phyloP scores from a whole-genome alignment of 225 moss, liverwort and hornwort species.

The Polytrichum commune region DNA sequence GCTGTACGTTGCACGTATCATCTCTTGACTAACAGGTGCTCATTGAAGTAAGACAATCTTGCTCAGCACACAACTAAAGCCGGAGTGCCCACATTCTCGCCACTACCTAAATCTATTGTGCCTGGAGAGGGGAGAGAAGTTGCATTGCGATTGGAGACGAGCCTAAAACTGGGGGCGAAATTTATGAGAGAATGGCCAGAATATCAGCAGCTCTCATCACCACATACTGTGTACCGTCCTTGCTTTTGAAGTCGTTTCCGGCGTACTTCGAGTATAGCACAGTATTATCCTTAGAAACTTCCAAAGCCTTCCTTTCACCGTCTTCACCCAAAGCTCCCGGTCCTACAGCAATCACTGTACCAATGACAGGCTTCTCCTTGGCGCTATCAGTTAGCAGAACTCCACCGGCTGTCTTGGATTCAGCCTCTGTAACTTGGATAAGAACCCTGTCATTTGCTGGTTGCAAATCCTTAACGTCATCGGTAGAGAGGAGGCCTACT shows the following conservation, averaged over 20 bases:
- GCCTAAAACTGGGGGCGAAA: not conserved
- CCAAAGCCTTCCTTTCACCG: slow-evolving; percentile 75
- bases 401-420: slow-evolving; percentile 84
- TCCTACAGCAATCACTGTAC: slow-evolving; percentile 72
- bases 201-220: slow-evolving; percentile 77
- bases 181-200: slow-evolving; percentile 75
- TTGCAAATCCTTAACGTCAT: slow-evolving; percentile 82
- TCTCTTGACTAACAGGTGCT: slow-evolving; percentile 8
- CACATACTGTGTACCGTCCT: slow-evolving; percentile 73
- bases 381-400: slow-evolving; percentile 93
- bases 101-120: not conserved
- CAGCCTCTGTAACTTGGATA: slow-evolving; percentile 69
- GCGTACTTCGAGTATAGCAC: slow-evolving; percentile 96
- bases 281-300: slow-evolving; percentile 64
- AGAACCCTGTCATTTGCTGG: slow-evolving; percentile 85
- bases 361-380: slow-evolving; percentile 94
- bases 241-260: slow-evolving; percentile 92
- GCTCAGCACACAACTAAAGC: slow-evolving; percentile 8
- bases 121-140: not conserved
- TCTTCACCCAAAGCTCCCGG: slow-evolving; percentile 79
- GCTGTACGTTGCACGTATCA: not conserved
- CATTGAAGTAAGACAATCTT: not conserved
- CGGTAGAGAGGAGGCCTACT: slow-evolving; percentile 66
- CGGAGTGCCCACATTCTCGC: not conserved
- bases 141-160: not conserved